These are phyloP conservation scores for Favolaschia claudopus DNA, from an alignment of 768 basidiomycete genomes.

Conservation along the genomic window DNA sequence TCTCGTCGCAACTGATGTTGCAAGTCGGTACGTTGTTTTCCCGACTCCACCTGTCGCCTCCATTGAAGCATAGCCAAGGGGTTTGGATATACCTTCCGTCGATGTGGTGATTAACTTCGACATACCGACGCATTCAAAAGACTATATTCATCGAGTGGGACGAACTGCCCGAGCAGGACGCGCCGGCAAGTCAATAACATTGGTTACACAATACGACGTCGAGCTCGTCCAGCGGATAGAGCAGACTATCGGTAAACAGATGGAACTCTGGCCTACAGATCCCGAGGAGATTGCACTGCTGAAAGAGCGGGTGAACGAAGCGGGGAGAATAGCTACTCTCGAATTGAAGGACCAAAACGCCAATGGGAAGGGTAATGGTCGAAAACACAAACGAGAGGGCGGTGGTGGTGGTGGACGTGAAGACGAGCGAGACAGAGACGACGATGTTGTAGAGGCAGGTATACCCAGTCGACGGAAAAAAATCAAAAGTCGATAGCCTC, in stretches of 20 bases:
- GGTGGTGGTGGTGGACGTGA: constrained; percentile 53
- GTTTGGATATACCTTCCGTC: constrained; percentile 94
- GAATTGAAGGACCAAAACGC: constrained; percentile 82
- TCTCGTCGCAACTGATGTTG: constrained; percentile 95
- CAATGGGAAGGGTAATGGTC: constrained; percentile 39
- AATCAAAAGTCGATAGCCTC: constrained; percentile 51
- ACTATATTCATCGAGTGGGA: constrained; percentile 98
- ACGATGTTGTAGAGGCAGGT: constrained; percentile 91
- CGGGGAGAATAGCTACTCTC: constrained; percentile 74
- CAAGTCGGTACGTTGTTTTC: constrained; percentile 73
- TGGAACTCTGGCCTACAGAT: constrained; percentile 88
- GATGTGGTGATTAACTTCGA: constrained; percentile 98
- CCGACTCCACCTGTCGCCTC: neutral
- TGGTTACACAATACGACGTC: constrained; percentile 98
- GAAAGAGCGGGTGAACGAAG: constrained; percentile 90
- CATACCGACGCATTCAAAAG: constrained; percentile 97
- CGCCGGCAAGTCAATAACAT: constrained; percentile 94
- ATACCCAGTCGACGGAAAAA: constrained; percentile 73
- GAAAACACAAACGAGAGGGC: constrained; percentile 53
- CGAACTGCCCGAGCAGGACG: constrained; percentile 98
- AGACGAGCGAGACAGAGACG: constrained; percentile 90
- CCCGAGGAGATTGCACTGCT: constrained; percentile 89
- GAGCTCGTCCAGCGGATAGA: constrained; percentile 97
- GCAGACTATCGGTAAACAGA: constrained; percentile 88
- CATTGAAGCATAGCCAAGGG: constrained; percentile 51